Evolutionary conservation across 441 rosid genomes (phyloP), one percentile per base, ranked within the genome.

Genomic region (Kokia cookei): DNA sequence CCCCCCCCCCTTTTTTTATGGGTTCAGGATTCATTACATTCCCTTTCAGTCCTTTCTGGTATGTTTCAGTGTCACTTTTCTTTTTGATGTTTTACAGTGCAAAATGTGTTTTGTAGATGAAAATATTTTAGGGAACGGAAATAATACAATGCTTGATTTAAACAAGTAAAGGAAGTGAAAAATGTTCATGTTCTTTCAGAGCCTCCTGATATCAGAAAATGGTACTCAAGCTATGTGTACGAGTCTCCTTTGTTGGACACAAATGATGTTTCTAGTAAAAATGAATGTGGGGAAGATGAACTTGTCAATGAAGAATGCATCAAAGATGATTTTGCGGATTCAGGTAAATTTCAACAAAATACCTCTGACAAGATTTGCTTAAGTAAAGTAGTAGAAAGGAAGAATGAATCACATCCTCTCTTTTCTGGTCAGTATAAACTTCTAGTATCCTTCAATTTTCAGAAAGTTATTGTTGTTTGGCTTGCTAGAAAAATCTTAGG

Each of bases 141-240:
- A 51, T n/a, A 53, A 11, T 24, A 35, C 15, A 43, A 26, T 19
- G 53, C 22, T 55, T 69, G 13, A 40, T 17, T 35, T 71, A 19
- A 54, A n/a, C 19, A 19, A 22, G 22, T 24, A 14, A 66, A 15
- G 27, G n/a, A 54, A 68, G 43, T 68, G 59, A 27, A 32, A 9
- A 15, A 26, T 58, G 11, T 35, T 70, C 71, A n/a, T 81, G 32
- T 67, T 55, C 53, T 51, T 11, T 53, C 19, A 92, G 98, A 90
- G 80, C 90, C 94, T 81, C 89, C 94, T 72, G 82, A 86, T 26
- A 47, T 88, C 29, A 72, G 84, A 73, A 87, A 87, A 81, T 92
- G 92, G 97, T 89, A 82, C 72, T 77, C 93, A 1, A 86, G 90
- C 84, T 92, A 88, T 72, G 87, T 61, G 50, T 85, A 86, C 66